These are phyloP conservation scores for Syncephalastrum monosporum DNA, from an alignment of 371 early-diverging fungal genomes.

Conservation along the genomic window DNA sequence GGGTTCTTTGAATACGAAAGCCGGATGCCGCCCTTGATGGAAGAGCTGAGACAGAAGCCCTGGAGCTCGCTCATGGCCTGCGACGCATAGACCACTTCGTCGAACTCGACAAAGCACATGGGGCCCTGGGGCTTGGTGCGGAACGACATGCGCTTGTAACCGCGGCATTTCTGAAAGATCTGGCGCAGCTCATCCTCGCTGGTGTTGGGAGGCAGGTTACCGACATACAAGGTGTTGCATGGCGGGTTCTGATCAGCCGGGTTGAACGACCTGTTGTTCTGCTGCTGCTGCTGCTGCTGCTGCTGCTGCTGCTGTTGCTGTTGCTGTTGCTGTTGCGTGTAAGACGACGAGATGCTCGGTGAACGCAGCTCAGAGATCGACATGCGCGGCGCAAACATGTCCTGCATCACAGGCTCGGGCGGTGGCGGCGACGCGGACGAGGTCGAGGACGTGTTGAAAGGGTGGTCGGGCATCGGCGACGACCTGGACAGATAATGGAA, in stretches of 20 bases:
- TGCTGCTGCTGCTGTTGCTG: slow-evolving; percentile 19
- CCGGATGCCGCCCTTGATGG: slow-evolving; percentile 85
- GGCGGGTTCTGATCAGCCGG: slow-evolving; percentile 87
- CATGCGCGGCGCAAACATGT: slow-evolving; percentile 7
- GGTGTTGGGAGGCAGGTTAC: slow-evolving; percentile 79
- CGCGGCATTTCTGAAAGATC: slow-evolving; percentile 69
- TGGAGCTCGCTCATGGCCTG: slow-evolving; percentile 77
- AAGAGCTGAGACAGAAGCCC: slow-evolving; percentile 68
- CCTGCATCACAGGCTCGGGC: slow-evolving; percentile 5
- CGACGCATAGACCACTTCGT: slow-evolving; percentile 77
- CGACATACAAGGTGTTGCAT: slow-evolving; percentile 91
- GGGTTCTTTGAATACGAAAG: slow-evolving; percentile 92
- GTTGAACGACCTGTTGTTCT: slow-evolving; percentile 27
- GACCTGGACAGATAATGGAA: slow-evolving; percentile 20
- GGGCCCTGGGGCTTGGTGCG: slow-evolving; percentile 75
- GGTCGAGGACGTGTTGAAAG: slow-evolving; percentile 16
- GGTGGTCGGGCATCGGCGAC: slow-evolving; percentile 20
- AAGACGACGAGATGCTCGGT: slow-evolving; percentile 20
- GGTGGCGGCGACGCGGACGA: slow-evolving; percentile 4
- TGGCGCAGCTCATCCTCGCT: slow-evolving; percentile 79
- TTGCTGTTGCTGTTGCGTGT: slow-evolving; percentile 21
- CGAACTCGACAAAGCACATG: slow-evolving; percentile 91
- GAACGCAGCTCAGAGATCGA: slow-evolving; percentile 15
- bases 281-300: slow-evolving; percentile 20
- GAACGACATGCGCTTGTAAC: slow-evolving; percentile 84